phyloP scores from a whole-genome alignment of 2,329 filamentous ascomycete genomes.

The Coniella lustricola region DNA sequence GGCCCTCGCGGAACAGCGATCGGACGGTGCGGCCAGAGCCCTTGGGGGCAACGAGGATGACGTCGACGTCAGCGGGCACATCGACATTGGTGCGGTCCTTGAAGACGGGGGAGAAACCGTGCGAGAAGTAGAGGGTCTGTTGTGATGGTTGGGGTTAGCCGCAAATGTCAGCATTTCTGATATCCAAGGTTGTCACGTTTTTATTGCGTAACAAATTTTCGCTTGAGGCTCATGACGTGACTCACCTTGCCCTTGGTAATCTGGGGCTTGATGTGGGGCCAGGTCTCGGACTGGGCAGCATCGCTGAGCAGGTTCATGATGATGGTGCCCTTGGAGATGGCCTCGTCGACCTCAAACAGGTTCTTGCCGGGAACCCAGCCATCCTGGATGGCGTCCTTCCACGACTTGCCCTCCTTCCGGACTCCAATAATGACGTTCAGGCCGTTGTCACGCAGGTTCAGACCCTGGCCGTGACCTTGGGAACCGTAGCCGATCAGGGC shows the following conservation, averaged over 20 bases:
- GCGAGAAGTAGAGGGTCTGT: slow-evolving; percentile 98
- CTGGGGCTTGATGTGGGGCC: slow-evolving; percentile 96
- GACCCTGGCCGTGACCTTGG: slow-evolving; percentile 96
- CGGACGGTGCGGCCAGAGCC: slow-evolving; percentile 97
- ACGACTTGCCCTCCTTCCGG: slow-evolving; percentile 95
- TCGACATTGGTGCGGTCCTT: slow-evolving; percentile 99
- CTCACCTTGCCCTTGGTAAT: slow-evolving; percentile 95
- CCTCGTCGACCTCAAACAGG: slow-evolving; percentile 96
- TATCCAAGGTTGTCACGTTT: no score
- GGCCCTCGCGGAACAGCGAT: slow-evolving; percentile 97
- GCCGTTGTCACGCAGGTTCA: slow-evolving; percentile 99
- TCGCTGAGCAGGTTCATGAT: slow-evolving; percentile 99
- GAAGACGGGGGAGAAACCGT: slow-evolving; percentile 99
- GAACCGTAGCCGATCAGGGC: slow-evolving; percentile 98
- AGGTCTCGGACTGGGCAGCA: slow-evolving; percentile 97
- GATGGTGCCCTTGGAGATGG: slow-evolving; percentile 87
- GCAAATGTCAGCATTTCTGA: no score
- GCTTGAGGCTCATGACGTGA: slow-evolving; percentile 7
- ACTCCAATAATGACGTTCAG: slow-evolving; percentile 99
- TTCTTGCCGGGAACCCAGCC: slow-evolving; percentile 98
- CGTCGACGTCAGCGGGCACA: slow-evolving; percentile 89
- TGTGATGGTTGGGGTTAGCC: no score
- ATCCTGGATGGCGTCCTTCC: slow-evolving; percentile 95
- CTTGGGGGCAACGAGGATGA: slow-evolving; percentile 99
- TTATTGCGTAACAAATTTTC: not conserved